Percentiles rank a stretch among this genome's conserved stretches.
phyloP scores from a whole-genome alignment of 805 yeast genomes.

The Wickerhamiella sorbophila region DNA sequence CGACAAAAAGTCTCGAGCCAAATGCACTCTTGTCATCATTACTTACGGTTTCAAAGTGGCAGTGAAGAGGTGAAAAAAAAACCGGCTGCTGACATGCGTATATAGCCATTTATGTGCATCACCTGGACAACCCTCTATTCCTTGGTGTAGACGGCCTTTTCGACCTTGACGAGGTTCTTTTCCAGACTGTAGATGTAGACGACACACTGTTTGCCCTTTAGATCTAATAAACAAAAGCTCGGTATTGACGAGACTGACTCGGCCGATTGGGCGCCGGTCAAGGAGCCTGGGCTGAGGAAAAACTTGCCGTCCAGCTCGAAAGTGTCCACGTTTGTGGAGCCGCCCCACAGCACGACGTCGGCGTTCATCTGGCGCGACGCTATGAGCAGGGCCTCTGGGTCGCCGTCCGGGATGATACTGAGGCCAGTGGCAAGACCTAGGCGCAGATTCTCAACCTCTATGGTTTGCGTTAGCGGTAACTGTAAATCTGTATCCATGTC shows the following conservation, averaged over 20 bases:
- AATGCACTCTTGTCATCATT: constrained; percentile 97
- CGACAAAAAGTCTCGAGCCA: constrained; percentile 97
- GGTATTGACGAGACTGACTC: constrained; percentile 45
- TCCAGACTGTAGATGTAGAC: constrained; percentile 72
- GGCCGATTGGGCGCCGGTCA: constrained; percentile 69
- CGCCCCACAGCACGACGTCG: constrained; percentile 84
- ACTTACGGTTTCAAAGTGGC: constrained; percentile 17
- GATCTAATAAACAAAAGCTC: constrained; percentile 76
- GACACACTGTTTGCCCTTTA: constrained; percentile 65
- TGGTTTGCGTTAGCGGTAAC: constrained; percentile 49
- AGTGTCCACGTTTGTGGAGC: constrained; percentile 85
- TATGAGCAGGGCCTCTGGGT: constrained; percentile 68
- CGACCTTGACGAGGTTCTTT: constrained; percentile 78
- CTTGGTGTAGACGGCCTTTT: constrained; percentile 52
- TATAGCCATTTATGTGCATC: background rate
- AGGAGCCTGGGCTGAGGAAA: constrained; percentile 93
- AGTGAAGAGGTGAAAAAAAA: constrained; percentile 1
- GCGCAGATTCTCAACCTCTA: constrained; percentile 53
- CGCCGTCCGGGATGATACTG: constrained; percentile 69
- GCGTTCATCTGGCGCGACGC: constrained; percentile 86
- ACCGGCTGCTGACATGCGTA: background rate
- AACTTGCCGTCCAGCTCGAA: constrained; percentile 84
- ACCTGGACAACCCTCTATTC: background rate
- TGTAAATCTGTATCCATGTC: constrained; percentile 48
- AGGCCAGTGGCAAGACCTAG: constrained; percentile 81